These are phyloP conservation scores for Rhizopus arrhizus DNA, from an alignment of 371 early-diverging fungal species.

Conservation along the genomic window DNA sequence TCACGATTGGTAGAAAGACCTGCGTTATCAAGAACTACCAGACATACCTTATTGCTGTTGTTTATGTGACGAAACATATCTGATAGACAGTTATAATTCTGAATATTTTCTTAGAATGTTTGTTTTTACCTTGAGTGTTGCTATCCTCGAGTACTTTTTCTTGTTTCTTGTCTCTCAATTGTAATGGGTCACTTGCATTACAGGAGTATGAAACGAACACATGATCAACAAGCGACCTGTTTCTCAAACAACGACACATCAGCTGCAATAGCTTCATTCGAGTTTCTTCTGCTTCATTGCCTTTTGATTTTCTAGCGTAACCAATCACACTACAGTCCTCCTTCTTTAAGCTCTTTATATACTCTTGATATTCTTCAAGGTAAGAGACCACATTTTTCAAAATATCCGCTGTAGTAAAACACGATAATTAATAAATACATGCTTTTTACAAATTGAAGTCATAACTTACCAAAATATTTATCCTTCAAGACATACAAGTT, in stretches of 20 bases:
- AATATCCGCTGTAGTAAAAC: constrained; percentile 2
- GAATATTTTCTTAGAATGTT: constrained; percentile 19
- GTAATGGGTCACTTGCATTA: constrained; percentile 24
- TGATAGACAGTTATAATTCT: constrained; percentile 26
- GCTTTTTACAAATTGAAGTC: constrained; percentile 26
- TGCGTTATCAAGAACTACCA: constrained; percentile 24
- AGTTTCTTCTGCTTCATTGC: constrained; percentile 23
- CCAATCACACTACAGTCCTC: constrained; percentile 20
- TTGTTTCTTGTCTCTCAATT: constrained; percentile 24
- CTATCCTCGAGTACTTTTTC: constrained; percentile 21
- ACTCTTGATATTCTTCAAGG: constrained; percentile 13
- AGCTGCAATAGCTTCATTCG: constrained; percentile 25
- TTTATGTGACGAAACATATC: constrained; percentile 22
- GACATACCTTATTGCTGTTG: constrained; percentile 20
- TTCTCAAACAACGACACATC: constrained; percentile 18
- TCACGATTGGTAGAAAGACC: constrained; percentile 28
- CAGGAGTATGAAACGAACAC: constrained; percentile 25
- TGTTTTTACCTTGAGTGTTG: constrained; percentile 19
- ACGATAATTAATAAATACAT: constrained; percentile 19
- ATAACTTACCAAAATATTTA: constrained; percentile 29
- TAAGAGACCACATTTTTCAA: neutral
- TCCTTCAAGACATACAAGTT: constrained; percentile 26
- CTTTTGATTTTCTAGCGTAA: constrained; percentile 29
- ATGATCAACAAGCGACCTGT: constrained; percentile 25
- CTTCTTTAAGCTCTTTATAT: constrained; percentile 8